phyloP scores from a whole-genome alignment of 148 eudicot species.

The Rhododendron mucronatum region DNA sequence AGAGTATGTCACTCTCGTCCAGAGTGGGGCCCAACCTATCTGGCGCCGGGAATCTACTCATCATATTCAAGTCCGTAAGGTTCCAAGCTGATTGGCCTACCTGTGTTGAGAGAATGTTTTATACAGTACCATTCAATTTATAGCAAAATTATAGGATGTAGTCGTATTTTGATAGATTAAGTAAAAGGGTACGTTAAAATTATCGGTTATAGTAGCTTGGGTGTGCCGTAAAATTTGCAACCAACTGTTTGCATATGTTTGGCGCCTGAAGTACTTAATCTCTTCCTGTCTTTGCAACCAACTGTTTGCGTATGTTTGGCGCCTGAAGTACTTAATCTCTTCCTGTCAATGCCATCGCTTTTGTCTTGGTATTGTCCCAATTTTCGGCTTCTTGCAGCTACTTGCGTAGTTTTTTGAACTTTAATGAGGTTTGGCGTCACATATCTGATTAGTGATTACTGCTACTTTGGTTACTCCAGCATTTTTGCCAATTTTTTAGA shows the following conservation, averaged over 20 bases:
- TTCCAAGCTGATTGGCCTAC: conserved; percentile 35
- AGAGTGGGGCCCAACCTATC: conserved; percentile 95
- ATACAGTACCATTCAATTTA: neutral
- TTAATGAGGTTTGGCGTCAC: neutral
- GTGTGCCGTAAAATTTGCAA: neutral
- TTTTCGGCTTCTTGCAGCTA: neutral
- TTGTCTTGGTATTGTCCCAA: neutral
- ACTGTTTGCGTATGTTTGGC: neutral
- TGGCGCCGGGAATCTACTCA: conserved; percentile 95
- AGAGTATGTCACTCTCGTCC: conserved; percentile 82
- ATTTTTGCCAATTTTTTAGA: neutral
- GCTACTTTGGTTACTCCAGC: neutral
- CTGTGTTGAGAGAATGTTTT: neutral
- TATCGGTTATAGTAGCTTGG: neutral
- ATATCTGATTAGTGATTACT: neutral
- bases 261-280: neutral
- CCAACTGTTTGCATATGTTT: neutral
- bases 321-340: neutral
- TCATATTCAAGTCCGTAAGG: conserved; percentile 91
- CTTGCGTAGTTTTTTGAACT: neutral
- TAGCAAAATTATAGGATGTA: neutral
- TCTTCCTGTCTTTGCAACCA: neutral
- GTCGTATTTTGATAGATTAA: neutral
- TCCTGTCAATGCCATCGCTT: neutral
- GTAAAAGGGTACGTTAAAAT: neutral